Base-by-base conservation (phyloP, 2,329 filamentous ascomycete species). In the Saccharata proteae region DNA sequence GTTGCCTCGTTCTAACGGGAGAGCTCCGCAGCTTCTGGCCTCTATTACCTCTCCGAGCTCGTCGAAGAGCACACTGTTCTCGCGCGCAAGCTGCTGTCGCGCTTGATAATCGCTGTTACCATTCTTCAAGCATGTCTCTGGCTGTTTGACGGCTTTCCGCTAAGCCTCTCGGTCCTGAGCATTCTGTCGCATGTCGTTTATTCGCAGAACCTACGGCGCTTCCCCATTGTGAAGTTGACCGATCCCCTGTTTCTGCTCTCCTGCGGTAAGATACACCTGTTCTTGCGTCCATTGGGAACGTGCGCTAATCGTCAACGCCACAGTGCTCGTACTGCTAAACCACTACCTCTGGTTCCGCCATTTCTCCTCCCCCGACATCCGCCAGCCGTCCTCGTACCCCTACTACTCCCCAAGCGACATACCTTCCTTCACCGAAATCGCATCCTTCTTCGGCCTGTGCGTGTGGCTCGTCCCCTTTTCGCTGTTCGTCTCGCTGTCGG, bases 41-140 rank as follows among this genome's bases (percentile, higher is more conserved):
- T 98, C 16, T 98, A 98, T 64, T 98, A 98, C 57, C 78, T 98
- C 32, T 94, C 88, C 15, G 90, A 98, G 57, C 76, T 96, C 10
- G 90, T 98, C 38, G 90, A 98, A 61, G 90, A 98, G 57, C 88
- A 98, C 53, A 94, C 88, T 4, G 88, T 96, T 8, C 60, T 93
- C 40, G 81, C 86, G 9, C 93, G 93, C 54, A 82, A 79, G 35
- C 64, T 94, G n/a, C 67, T 98, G 31, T 80, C 72, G 19, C 77
- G 74, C 24, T 66, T 96, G 34, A 94, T 96, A 47, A 93, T 93
- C 61, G 64, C 61, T 39, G 74, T 93, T 41, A 78, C 94, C 38
- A 69, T 48, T 17, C 53, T 85, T 5, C 88, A 94, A 54, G 38
- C 75, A 7, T 59, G 88, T 3, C 74, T 96, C 7, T 77, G 75